These are phyloP conservation scores for Pseudogymnoascus sp. DNA, from an alignment of 2,329 filamentous ascomycete species.

Conservation along the genomic window DNA sequence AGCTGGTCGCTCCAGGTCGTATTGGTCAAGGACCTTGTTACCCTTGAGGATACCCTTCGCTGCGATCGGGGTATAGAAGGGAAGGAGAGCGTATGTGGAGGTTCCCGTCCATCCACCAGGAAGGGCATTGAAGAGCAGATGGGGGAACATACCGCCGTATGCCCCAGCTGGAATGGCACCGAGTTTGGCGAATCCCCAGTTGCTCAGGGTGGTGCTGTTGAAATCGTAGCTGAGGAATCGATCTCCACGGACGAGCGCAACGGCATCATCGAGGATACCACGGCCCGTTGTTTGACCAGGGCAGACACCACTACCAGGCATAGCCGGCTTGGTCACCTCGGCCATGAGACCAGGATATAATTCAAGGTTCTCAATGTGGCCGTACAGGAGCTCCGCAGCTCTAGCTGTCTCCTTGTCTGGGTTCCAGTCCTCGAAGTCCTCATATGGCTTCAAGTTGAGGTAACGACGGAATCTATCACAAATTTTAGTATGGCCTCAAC, in stretches of 20 bases:
- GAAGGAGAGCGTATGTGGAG: slow-evolving; percentile 38
- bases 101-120: slow-evolving; percentile 40
- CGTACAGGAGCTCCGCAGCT: slow-evolving; percentile 38
- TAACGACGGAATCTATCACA: slow-evolving; percentile 38
- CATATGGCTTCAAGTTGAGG: slow-evolving; percentile 41
- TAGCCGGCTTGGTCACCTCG: slow-evolving; percentile 45
- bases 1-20: slow-evolving; percentile 35
- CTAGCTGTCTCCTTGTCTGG: slow-evolving; percentile 38
- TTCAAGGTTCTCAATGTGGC: slow-evolving; percentile 44
- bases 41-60: slow-evolving; percentile 37
- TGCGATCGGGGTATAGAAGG: slow-evolving; percentile 43
- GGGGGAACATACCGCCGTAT: slow-evolving; percentile 38
- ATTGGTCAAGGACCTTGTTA: slow-evolving; percentile 37
- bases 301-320: slow-evolving; percentile 38
- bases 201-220: slow-evolving; percentile 38
- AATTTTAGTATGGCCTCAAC: background rate
- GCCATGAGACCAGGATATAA: slow-evolving; percentile 49
- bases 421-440: slow-evolving; percentile 44
- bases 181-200: slow-evolving; percentile 41
- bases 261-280: slow-evolving; percentile 40
- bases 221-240: slow-evolving; percentile 39
- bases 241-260: slow-evolving; percentile 37
- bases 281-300: slow-evolving; percentile 36
- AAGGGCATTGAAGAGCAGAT: slow-evolving; percentile 37
- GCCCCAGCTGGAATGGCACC: slow-evolving; percentile 30